Percentiles rank a stretch among this genome's conserved stretches.
Evolutionary conservation across 2,329 filamentous ascomycete genomes (phyloP).

Genomic region (Cladosporium phlei): DNA sequence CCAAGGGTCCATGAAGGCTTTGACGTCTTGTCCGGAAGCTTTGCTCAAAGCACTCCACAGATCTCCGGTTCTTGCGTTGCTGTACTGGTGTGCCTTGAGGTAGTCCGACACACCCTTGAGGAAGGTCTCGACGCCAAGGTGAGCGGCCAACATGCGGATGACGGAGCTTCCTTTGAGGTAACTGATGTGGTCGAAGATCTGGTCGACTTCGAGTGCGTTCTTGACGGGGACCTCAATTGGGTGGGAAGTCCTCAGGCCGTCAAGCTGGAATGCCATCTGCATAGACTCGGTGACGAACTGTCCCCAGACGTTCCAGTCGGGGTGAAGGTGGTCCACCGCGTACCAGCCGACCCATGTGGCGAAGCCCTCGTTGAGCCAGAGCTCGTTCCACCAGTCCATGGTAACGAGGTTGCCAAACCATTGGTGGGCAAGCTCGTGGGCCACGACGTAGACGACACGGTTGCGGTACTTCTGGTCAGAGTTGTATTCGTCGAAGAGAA

Average conservation of each 20-base stretch:
- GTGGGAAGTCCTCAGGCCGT: conserved; percentile 85
- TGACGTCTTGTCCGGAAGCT: conserved; percentile 81
- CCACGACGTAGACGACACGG: conserved; percentile 90
- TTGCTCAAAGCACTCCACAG: conserved; percentile 85
- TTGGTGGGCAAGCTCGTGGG: conserved; percentile 94
- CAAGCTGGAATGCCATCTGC: conserved; percentile 84
- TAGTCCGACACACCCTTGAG: conserved; percentile 86
- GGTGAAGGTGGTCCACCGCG: conserved; percentile 84
- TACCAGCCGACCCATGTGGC: conserved; percentile 98
- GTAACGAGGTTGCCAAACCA: conserved; percentile 87
- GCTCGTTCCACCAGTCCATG: conserved; percentile 77
- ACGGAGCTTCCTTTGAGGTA: conserved; percentile 95
- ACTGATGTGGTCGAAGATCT: conserved; percentile 95
- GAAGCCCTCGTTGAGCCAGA: conserved; percentile 94
- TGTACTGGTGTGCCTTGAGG: conserved; percentile 80
- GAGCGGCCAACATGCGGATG: conserved; percentile 90
- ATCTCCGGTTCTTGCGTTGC: conserved; percentile 84
- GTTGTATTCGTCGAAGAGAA: conserved; percentile 90
- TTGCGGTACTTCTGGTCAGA: conserved; percentile 91
- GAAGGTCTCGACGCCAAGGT: conserved; percentile 84
- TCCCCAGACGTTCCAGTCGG: conserved; percentile 96
- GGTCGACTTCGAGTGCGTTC: conserved; percentile 91
- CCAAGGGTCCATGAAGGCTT: conserved; percentile 87
- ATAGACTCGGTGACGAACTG: conserved; percentile 95
- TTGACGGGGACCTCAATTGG: conserved; percentile 93